Conservation (phyloP, 1,284 basidiomycete species). For the Rhodotorula sp. region DNA sequence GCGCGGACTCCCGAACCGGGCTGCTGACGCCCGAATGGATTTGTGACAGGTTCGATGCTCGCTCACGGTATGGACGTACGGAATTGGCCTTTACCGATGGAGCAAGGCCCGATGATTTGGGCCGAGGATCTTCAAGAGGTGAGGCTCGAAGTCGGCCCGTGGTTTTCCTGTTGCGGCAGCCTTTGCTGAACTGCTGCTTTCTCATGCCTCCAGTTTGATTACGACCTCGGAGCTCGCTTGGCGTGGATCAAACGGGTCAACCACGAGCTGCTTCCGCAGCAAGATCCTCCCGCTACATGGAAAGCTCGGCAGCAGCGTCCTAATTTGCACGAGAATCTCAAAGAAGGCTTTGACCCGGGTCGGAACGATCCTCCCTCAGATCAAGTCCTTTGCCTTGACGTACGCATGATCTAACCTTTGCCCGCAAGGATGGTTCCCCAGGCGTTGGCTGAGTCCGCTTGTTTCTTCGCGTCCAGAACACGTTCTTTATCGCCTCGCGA, state of each 20-base stretch:
- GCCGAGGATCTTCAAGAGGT: conserved; percentile 15
- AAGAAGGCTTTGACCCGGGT: conserved; percentile 27
- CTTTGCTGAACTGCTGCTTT: not conserved
- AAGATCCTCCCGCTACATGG: not conserved
- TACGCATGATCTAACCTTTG: not conserved
- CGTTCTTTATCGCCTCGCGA: conserved; percentile 28
- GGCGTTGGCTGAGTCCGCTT: not conserved
- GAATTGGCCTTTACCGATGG: conserved; percentile 19
- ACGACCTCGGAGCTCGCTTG: conserved; percentile 6
- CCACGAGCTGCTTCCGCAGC: conserved; percentile 17
- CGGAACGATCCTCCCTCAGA: conserved; percentile 18
- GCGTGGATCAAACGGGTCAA: conserved; percentile 23
- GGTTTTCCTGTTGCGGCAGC: not conserved
- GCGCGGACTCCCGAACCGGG: too few species aligned
- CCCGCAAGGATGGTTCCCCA: not conserved
- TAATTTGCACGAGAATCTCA: conserved; percentile 8
- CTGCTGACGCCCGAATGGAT: too few species aligned
- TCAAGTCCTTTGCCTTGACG: conserved; percentile 4
- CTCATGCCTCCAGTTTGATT: conserved; percentile 19
- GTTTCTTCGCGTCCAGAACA: conserved; percentile 18
- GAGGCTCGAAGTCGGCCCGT: not conserved
- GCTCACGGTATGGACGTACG: conserved; percentile 24
- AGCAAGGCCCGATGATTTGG: conserved; percentile 8
- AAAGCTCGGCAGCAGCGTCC: not conserved
- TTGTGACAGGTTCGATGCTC: conserved; percentile 11